Percentiles rank a stretch among this genome's conserved stretches.
Evolutionary conservation across 2,329 filamentous ascomycete genomes (phyloP).

Genomic region (Claviceps maximensis): DNA sequence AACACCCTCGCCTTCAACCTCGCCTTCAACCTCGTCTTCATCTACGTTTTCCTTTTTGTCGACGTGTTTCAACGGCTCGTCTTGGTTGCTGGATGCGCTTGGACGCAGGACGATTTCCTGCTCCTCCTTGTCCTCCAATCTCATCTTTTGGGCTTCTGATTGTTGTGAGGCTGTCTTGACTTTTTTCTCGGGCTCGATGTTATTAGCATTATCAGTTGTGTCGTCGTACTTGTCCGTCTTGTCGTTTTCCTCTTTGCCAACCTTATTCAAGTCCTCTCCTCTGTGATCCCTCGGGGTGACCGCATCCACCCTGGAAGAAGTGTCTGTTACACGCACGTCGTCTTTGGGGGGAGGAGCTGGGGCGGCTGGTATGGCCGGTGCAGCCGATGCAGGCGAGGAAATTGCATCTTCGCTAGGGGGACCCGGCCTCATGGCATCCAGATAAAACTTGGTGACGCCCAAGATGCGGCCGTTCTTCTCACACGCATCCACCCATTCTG

Average conservation of each 20-base stretch:
- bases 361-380: constrained; percentile 14
- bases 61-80: constrained; percentile 13
- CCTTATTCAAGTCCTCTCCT: constrained; percentile 6
- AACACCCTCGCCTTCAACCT: constrained; percentile 12
- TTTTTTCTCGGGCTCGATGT: constrained; percentile 22
- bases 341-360: constrained; percentile 17
- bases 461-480: constrained; percentile 86
- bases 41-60: constrained; percentile 13
- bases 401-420: constrained; percentile 23
- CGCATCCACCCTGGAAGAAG: constrained; percentile 10
- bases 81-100: constrained; percentile 7
- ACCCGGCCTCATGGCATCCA: constrained; percentile 56
- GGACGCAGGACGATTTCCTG: constrained; percentile 40
- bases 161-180: constrained; percentile 15
- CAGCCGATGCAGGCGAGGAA: constrained; percentile 11
- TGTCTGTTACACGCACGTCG: constrained; percentile 14
- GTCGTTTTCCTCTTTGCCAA: constrained; percentile 11
- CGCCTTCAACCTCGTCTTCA: constrained; percentile 5
- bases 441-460: constrained; percentile 88
- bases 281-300: constrained; percentile 13
- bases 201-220: constrained; percentile 1
- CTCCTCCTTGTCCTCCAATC: constrained; percentile 40
- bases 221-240: constrained; percentile 15
- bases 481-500: constrained; percentile 96
- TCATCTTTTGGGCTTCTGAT: constrained; percentile 42